These are phyloP conservation scores for Alternaria ethzedia DNA, from an alignment of 2,329 filamentous ascomycete species.

Conservation along the genomic window DNA sequence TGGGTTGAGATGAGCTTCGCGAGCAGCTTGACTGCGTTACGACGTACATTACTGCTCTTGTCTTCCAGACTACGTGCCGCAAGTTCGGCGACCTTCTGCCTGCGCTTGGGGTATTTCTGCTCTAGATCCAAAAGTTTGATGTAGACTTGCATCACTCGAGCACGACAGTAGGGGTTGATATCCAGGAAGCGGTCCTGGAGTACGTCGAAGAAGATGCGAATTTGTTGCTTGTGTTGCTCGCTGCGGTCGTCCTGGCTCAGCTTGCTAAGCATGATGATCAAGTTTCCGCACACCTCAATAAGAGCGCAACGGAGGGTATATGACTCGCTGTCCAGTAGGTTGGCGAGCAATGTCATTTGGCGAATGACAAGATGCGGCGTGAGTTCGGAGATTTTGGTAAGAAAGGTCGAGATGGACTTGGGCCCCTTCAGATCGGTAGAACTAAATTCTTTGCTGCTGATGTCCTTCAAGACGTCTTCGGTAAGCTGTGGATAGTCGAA, in stretches of 20 bases:
- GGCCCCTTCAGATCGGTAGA: slow-evolving; percentile 94
- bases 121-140: slow-evolving; percentile 92
- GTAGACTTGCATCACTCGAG: slow-evolving; percentile 90
- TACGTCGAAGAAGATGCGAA: slow-evolving; percentile 96
- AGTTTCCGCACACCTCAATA: slow-evolving; percentile 96
- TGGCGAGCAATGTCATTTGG: slow-evolving; percentile 94
- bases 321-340: slow-evolving; percentile 95
- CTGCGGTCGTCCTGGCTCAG: slow-evolving; percentile 79
- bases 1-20: slow-evolving; percentile 90
- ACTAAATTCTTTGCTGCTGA: slow-evolving; percentile 98
- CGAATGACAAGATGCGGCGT: slow-evolving; percentile 92
- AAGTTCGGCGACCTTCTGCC: slow-evolving; percentile 85
- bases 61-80: slow-evolving; percentile 91
- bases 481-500: slow-evolving; percentile 96
- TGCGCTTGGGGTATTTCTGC: slow-evolving; percentile 84
- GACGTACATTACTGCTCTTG: slow-evolving; percentile 95
- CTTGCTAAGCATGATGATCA: slow-evolving; percentile 88
- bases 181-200: slow-evolving; percentile 95
- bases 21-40: slow-evolving; percentile 93
- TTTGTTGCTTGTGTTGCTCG: slow-evolving; percentile 92
- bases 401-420: slow-evolving; percentile 94
- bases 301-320: slow-evolving; percentile 92
- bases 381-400: slow-evolving; percentile 90
- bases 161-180: slow-evolving; percentile 94
- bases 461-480: slow-evolving; percentile 89